phyloP scores from a whole-genome alignment of 352 stramenopile genomes.

The Phytophthora fragariaefolia region DNA sequence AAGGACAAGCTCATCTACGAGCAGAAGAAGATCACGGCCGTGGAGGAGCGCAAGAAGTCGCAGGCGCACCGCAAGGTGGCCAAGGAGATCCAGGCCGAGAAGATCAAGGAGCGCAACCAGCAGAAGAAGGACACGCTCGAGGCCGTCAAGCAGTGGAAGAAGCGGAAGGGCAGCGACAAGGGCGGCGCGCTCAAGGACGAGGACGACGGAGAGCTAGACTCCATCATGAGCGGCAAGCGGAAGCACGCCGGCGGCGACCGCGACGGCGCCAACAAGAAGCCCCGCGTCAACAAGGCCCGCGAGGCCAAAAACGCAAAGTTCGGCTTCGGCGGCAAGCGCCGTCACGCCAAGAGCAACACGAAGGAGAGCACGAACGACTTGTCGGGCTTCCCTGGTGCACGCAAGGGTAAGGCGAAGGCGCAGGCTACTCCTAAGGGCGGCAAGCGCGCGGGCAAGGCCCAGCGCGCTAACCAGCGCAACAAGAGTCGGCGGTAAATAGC shows the following conservation, averaged over 20 bases:
- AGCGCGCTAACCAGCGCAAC: conserved; percentile 57
- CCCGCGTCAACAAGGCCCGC: conserved; percentile 68
- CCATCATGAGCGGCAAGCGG: conserved; percentile 69
- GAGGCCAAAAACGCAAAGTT: conserved; percentile 86
- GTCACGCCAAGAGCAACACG: conserved; percentile 79
- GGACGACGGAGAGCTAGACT: conserved; percentile 70
- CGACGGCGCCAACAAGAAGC: conserved; percentile 68
- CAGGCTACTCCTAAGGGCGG: conserved; percentile 48
- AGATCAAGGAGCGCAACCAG: conserved; percentile 81
- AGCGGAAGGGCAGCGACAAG: conserved; percentile 82
- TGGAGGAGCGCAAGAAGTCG: conserved; percentile 97
- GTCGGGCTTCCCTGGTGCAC: conserved; percentile 63
- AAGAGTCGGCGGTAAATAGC: conserved; percentile 53
- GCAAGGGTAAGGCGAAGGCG: conserved; percentile 51
- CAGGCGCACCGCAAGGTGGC: conserved; percentile 96
- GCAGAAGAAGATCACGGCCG: conserved; percentile 99
- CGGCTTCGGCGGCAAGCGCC: conserved; percentile 85
- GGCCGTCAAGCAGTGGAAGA: conserved; percentile 91
- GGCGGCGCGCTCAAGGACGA: conserved; percentile 59
- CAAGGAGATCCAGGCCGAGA: conserved; percentile 94
- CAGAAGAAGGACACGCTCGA: conserved; percentile 91
- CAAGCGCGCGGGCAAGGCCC: conserved; percentile 67
- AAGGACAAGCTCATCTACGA: conserved; percentile 99
- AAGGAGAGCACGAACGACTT: conserved; percentile 85
- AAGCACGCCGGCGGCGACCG: conserved; percentile 55